A percentile compares a stretch with the other conserved stretches of the same genome.
phyloP scores from a whole-genome alignment of 2,329 filamentous ascomycete species.

The Sporothrix variecibatus region DNA sequence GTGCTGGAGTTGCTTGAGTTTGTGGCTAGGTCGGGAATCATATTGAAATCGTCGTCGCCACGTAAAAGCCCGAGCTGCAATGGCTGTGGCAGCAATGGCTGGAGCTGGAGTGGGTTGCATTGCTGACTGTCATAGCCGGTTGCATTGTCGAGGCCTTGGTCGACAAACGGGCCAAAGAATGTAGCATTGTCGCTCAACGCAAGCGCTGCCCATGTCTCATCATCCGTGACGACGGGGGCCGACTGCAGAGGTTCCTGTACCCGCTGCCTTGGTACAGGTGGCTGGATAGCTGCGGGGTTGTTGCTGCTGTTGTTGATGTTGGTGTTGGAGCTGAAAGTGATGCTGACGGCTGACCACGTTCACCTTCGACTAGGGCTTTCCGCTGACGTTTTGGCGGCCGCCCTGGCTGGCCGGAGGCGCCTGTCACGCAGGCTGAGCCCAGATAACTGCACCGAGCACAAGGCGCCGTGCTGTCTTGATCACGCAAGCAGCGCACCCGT shows the following conservation, averaged over 20 bases:
- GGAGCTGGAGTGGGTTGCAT: background rate
- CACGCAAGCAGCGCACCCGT: slow-evolving; percentile 10
- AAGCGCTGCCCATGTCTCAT: background rate
- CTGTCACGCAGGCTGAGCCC: background rate
- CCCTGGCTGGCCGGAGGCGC: slow-evolving; percentile 9
- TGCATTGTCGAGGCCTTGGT: background rate
- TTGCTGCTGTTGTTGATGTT: background rate
- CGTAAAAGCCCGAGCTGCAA: background rate
- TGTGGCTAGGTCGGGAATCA: background rate
- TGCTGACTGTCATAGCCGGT: background rate
- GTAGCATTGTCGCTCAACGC: background rate
- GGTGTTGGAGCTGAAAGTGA: background rate
- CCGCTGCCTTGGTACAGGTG: background rate
- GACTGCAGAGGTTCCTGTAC: background rate
- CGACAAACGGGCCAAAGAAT: background rate
- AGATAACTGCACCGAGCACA: slow-evolving; percentile 14
- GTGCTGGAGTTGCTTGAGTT: background rate
- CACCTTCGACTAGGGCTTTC: too few species aligned
- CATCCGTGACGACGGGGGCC: background rate
- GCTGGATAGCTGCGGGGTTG: background rate
- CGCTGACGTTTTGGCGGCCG: slow-evolving; percentile 3
- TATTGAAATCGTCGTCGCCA: background rate
- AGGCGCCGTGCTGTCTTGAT: slow-evolving; percentile 10
- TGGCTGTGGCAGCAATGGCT: background rate
- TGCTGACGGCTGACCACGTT: background rate